phyloP scores from a whole-genome alignment of 164 flowering plant species.

The Kingdonia uniflora region DNA sequence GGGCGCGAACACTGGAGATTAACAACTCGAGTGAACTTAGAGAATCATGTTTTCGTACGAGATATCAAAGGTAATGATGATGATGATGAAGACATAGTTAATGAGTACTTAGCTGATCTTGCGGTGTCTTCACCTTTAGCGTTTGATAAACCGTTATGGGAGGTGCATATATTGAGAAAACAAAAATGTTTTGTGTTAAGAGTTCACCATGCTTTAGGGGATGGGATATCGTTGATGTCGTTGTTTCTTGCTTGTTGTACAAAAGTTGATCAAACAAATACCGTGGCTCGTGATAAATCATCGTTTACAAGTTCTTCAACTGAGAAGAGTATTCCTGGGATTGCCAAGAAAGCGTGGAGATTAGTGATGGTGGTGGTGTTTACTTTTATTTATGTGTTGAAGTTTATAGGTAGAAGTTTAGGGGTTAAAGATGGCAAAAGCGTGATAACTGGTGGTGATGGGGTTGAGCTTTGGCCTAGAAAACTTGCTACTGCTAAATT shows the following conservation, averaged over 20 bases:
- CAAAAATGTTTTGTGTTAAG: conserved; percentile 34
- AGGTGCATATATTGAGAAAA: conserved; percentile 35
- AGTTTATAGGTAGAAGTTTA: conserved; percentile 23
- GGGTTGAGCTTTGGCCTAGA: conserved; percentile 81
- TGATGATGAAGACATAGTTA: conserved; percentile 18
- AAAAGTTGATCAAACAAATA: conserved; percentile 18
- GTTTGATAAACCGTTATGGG: conserved; percentile 59
- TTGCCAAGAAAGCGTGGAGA: conserved; percentile 11
- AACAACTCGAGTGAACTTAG: conserved; percentile 28
- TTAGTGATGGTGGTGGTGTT: conserved; percentile 22
- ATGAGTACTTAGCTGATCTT: conserved; percentile 44
- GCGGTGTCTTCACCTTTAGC: conserved; percentile 35
- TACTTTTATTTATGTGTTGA: conserved; percentile 22
- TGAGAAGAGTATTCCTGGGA: not conserved
- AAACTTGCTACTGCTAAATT: conserved; percentile 50
- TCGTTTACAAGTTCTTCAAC: not conserved
- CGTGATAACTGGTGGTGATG: conserved; percentile 43
- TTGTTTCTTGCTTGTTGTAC: conserved; percentile 36
- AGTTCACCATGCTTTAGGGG: conserved; percentile 64
- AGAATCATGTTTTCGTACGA: conserved; percentile 29
- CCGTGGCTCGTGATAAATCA: not conserved
- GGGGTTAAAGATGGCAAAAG: conserved; percentile 39
- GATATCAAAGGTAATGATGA: not conserved
- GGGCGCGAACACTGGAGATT: conserved; percentile 45
- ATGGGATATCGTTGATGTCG: conserved; percentile 64